phyloP scores from a whole-genome alignment of 2,329 filamentous ascomycete genomes.

The Chaetomiaceae sp. region DNA sequence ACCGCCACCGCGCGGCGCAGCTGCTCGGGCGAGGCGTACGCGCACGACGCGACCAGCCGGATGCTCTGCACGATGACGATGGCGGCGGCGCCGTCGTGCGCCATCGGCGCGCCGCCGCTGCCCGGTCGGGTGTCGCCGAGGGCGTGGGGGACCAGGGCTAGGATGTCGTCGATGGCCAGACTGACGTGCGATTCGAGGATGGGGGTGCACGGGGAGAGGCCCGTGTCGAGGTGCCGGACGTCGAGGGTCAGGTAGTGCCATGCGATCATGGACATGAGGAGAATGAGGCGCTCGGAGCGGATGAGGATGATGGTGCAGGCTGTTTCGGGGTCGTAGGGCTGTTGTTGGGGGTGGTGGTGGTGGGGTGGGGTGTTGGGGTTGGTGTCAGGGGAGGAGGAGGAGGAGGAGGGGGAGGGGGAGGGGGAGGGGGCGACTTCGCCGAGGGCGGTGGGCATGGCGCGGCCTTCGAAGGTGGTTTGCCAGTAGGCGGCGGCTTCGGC shows the following conservation, averaged over 20 bases:
- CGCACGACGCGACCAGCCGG: conserved; percentile 28
- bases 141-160: conserved; percentile 28
- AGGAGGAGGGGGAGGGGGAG: too few relatives aligned
- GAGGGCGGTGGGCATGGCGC: conserved; percentile 24
- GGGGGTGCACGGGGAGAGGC: background rate
- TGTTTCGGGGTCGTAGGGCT: conserved; percentile 29
- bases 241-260: conserved; percentile 24
- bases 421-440: conserved; percentile 23
- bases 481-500: conserved; percentile 28
- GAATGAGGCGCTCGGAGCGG: conserved; percentile 28
- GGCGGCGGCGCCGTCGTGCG: conserved; percentile 29
- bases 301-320: conserved; percentile 30
- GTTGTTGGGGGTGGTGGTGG: too few relatives aligned
- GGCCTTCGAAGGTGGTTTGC: conserved; percentile 28
- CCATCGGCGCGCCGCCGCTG: conserved; percentile 14
- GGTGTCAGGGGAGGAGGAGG: too few relatives aligned
- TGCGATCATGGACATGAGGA: conserved; percentile 27
- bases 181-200: conserved; percentile 23
- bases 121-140: conserved; percentile 26
- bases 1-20: conserved; percentile 19
- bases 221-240: background rate
- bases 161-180: conserved; percentile 29
- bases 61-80: conserved; percentile 26
- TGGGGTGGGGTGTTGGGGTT: too few relatives aligned
- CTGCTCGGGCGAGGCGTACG: conserved; percentile 25